phyloP scores from a whole-genome alignment of 805 yeast species.

The Hanseniaspora mollemarum region DNA sequence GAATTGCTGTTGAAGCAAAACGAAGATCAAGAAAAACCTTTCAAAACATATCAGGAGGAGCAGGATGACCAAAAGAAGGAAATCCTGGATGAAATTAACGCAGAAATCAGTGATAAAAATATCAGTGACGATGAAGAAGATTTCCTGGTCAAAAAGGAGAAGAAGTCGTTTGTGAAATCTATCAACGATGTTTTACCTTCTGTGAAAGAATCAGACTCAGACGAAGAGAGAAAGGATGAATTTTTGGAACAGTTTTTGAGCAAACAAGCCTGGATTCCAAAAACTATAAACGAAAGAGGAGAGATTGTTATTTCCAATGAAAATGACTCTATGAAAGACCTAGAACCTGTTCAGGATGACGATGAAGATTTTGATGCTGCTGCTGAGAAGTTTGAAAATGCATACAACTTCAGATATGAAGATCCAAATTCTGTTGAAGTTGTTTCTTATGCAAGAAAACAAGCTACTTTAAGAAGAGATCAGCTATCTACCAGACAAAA shows the following conservation, averaged over 20 bases:
- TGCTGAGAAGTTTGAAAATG: slow-evolving; percentile 80
- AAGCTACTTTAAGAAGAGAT: slow-evolving; percentile 80
- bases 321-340: slow-evolving; percentile 17
- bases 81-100: slow-evolving; percentile 48
- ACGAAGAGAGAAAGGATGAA: slow-evolving; percentile 43
- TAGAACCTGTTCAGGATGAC: slow-evolving; percentile 39
- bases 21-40: slow-evolving; percentile 49
- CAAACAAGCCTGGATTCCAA: slow-evolving; percentile 83
- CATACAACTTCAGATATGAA: slow-evolving; percentile 89
- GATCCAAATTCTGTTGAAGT: slow-evolving; percentile 85
- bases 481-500: slow-evolving; percentile 64
- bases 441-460: slow-evolving; percentile 87
- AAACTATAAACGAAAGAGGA: slow-evolving; percentile 31
- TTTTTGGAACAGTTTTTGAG: slow-evolving; percentile 65
- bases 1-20: slow-evolving; percentile 62
- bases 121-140: slow-evolving; percentile 36
- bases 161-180: slow-evolving; percentile 24
- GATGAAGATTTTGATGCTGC: slow-evolving; percentile 87
- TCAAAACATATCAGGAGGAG: slow-evolving; percentile 32
- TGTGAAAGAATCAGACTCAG: slow-evolving; percentile 52
- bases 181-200: slow-evolving; percentile 21
- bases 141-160: slow-evolving; percentile 49
- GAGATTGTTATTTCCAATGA: slow-evolving; percentile 39
- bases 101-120: slow-evolving; percentile 44
- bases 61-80: slow-evolving; percentile 65